Conservation (phyloP, 345 rosid genomes). For the Mallotus nudiflorus region DNA sequence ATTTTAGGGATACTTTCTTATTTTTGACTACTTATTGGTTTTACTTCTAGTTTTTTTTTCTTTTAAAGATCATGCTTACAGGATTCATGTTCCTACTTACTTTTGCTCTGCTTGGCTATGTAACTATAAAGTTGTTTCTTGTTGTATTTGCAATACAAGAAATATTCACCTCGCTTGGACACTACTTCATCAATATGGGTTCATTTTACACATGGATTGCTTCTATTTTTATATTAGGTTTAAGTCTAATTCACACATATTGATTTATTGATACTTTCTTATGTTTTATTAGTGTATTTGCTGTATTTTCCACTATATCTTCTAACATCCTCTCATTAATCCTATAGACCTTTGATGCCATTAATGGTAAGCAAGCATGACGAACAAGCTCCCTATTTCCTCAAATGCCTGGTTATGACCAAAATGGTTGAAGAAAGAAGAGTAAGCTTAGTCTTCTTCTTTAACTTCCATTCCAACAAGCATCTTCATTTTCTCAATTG, state of each 20-base stretch:
- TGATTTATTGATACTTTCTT: neutral
- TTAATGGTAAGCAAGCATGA: conserved; percentile 98
- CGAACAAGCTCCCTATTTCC: conserved; percentile 84
- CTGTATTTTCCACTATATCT: conserved; percentile 4
- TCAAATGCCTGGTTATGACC: too few species aligned
- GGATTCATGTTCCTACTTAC: conserved; percentile 87
- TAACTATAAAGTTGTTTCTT: conserved; percentile 45
- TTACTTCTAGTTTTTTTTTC: conserved; percentile 22
- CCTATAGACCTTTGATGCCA: conserved; percentile 91
- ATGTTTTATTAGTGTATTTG: neutral
- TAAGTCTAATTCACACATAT: conserved; percentile 12
- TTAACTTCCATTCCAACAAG: conserved; percentile 82
- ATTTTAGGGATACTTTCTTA: neutral
- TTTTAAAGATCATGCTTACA: conserved; percentile 68
- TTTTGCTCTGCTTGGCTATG: conserved; percentile 89
- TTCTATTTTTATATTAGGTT: conserved; percentile 95
- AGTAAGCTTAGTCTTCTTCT: conserved; percentile 45
- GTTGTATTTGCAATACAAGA: neutral
- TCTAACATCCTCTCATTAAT: conserved; percentile 8
- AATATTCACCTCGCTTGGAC: conserved; percentile 81
- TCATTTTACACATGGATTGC: conserved; percentile 83
- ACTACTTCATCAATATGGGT: conserved; percentile 97
- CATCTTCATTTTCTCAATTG: conserved; percentile 86
- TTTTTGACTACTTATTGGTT: neutral
- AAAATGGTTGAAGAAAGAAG: conserved; percentile 79